Evolutionary conservation across 129 eudicot species (phyloP), one percentile per base, ranked within the genome.

Genomic region (Tagetes patula): DNA sequence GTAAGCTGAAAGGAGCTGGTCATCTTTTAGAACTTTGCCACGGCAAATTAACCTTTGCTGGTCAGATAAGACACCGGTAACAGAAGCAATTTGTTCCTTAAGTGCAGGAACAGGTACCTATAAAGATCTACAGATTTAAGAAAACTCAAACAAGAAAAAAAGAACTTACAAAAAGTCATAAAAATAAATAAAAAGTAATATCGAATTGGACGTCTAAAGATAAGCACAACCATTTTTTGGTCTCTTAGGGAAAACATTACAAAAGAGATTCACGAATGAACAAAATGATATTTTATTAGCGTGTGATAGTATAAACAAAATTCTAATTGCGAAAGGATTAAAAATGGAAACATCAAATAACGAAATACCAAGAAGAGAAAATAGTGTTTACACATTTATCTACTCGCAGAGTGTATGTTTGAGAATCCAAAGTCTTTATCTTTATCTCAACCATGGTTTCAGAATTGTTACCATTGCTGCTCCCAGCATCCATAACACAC

Each of bases 1-100:
- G 63, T 93, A 93, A 70, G 98, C 98, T 54, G 98, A 93, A 40
- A 93, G 90, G 48, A 89, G 98, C 70, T 90, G 96, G 46, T 93
- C 98, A 73, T 93, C 98, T 77, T 85, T 93, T 80, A 93, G 85
- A 74, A 93, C 98, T 84, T 86, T 89, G 13, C 98, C 98, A 64
- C 98, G 98, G 70, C 98, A 93, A 72, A 93, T 93, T 74, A 93
- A 86, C 50, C 98, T 95, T 56, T 93, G 98, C 69, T 89, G 98
- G 39, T 93, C 96, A 58, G 96, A 85, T 68, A 87, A 66, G 60
- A 93, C 88, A 82, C 98, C 98, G 65, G 98, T 93, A 63, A 87
- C 86, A 36, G 82, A 69, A 71, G 98, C 96, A 89, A 93, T 87
- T 70, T 84, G 98, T 67, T 93, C 88, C 82, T 93, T 93, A 5